phyloP scores from a whole-genome alignment of 257 asterid genomes.

The Cinchona pubescens region DNA sequence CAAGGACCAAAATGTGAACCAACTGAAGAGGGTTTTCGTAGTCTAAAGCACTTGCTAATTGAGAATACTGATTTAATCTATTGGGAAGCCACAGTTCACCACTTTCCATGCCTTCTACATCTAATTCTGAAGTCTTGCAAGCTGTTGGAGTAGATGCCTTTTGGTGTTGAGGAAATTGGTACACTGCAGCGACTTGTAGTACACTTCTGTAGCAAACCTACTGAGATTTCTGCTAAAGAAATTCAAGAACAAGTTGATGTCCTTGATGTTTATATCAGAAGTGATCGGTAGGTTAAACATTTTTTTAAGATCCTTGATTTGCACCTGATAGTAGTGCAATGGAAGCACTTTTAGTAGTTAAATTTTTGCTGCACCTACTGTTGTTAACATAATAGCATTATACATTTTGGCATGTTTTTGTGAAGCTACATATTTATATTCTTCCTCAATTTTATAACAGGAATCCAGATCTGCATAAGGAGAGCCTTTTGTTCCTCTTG shows the following conservation, averaged over 20 bases:
- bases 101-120: background rate
- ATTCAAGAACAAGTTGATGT: background rate
- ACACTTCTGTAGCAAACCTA: background rate
- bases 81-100: constrained; percentile 3
- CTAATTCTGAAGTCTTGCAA: background rate
- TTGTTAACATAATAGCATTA: too few relatives aligned
- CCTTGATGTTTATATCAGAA: background rate
- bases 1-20: constrained; percentile 11
- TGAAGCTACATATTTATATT: background rate
- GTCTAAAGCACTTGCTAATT: background rate
- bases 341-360: too few relatives aligned
- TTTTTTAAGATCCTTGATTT: too few relatives aligned
- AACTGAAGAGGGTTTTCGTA: background rate
- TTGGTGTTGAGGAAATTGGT: background rate
- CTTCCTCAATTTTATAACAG: background rate
- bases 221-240: background rate
- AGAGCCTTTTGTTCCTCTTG: background rate
- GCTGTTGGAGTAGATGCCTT: constrained; percentile 1
- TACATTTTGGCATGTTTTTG: background rate
- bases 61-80: background rate
- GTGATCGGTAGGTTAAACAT: background rate
- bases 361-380: too few relatives aligned
- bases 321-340: too few relatives aligned
- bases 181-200: background rate
- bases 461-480: constrained; percentile 2